Percentiles rank a stretch among this genome's conserved stretches.
phyloP scores from a whole-genome alignment of 2,329 filamentous ascomycete species.

The Talaromyces sp. region DNA sequence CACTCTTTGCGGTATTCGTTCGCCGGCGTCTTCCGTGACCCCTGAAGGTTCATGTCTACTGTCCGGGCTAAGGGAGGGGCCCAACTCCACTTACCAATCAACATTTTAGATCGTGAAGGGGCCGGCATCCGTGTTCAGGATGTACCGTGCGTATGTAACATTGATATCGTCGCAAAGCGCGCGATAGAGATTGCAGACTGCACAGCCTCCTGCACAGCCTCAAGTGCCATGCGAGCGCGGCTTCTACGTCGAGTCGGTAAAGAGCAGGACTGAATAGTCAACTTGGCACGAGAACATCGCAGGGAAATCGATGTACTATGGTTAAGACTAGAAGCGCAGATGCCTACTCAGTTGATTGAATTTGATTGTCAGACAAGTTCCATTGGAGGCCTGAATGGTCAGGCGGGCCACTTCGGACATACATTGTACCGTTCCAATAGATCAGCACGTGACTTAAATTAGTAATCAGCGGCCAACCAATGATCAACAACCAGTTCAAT shows the following conservation, averaged over 20 bases:
- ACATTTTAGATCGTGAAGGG: not conserved
- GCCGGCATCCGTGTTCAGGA: not conserved
- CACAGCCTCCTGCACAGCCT: not conserved
- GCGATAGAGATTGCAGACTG: not conserved
- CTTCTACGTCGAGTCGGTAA: not conserved
- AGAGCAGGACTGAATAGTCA: not conserved
- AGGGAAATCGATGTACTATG: too few species aligned
- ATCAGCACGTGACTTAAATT: not conserved
- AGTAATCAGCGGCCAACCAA: not conserved
- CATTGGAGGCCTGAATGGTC: not conserved
- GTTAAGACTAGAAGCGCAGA: not conserved
- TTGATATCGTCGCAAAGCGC: not conserved
- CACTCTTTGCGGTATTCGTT: not conserved
- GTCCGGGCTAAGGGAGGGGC: slow-evolving; percentile 7
- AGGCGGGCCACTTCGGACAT: not conserved
- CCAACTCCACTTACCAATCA: not conserved
- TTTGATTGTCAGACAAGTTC: not conserved
- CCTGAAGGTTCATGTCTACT: not conserved
- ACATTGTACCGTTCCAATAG: not conserved
- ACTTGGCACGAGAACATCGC: not conserved
- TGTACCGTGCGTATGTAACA: not conserved
- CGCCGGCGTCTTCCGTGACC: slow-evolving; percentile 4
- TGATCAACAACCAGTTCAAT: not conserved
- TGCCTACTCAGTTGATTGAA: not conserved
- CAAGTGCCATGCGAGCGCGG: not conserved